Base-by-base conservation (phyloP, 805 yeast genomes). In the Saccharomycopsis oosterbeekiorum region DNA sequence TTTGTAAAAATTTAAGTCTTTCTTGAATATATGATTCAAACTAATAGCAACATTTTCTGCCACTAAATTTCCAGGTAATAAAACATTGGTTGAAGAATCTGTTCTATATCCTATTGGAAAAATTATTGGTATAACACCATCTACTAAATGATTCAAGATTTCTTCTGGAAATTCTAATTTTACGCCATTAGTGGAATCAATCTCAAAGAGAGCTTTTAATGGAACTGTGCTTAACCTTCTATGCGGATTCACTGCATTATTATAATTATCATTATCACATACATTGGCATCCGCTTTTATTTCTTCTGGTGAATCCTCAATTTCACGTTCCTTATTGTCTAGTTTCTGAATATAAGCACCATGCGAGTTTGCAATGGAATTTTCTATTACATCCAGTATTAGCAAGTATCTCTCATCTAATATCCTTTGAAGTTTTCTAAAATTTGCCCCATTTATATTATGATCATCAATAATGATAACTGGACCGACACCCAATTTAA, bases 401-500 rank as follows among this genome's bases (percentile, higher is more conserved):
- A 24, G 5, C 5, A 37, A 37, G 60, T 53, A 60, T 43, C 63
- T 64, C 12, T 61, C 36, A 41, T 60, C 62, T 6, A 65, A 56
- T 21, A 47, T 51, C 29, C 59, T 34, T 37, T 39, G 65, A 63
- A 43, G 64, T 65, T 54, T 64, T 64, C 58, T 65, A 61, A 56
- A 64, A 26, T 54, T 67, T 60, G 17, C 56, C 1, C 37, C 24
- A 24, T 56, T 39, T 26, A 21, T 15, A 21, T 68, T 66, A 21
- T 70, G 71, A 12, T 75, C 72, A 56, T 85, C 91, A 36, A 88
- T 67, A 1, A 89, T 74, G 41, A 89, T 77, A 0, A 91, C 73
- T 0, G 97, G 96, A 14, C 86, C 81, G 1, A 88, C 82, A 0
- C 97, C 97, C 15, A 88, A 71, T 59, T 79, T 77, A 14, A 77